Evolutionary conservation across 2,329 filamentous ascomycete genomes (phyloP).

Genomic region (Torrubiella hemipterigena): DNA sequence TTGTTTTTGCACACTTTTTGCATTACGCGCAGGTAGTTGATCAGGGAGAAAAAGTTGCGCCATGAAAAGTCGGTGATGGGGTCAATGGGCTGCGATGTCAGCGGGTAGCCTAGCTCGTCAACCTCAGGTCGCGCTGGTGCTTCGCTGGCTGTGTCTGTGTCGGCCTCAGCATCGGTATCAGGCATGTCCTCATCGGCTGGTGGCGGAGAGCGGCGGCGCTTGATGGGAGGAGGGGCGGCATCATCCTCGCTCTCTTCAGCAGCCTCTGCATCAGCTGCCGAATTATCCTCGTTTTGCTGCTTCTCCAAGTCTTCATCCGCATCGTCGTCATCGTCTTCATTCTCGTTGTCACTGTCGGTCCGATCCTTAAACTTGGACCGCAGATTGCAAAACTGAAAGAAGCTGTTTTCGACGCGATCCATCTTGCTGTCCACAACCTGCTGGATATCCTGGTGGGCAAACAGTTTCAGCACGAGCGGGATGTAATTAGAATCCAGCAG

Average conservation of each 20-base stretch:
- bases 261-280: conserved; percentile 15
- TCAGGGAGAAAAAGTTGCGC: conserved; percentile 88
- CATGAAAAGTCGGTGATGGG: conserved; percentile 86
- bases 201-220: conserved; percentile 39
- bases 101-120: conserved; percentile 78
- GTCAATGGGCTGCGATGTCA: conserved; percentile 54
- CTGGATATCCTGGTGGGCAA: conserved; percentile 89
- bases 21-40: conserved; percentile 91
- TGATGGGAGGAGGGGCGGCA: conserved; percentile 73
- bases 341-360: conserved; percentile 14
- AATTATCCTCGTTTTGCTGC: conserved; percentile 22
- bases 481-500: conserved; percentile 92
- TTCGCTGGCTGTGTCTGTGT: conserved; percentile 17
- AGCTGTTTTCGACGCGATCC: conserved; percentile 73
- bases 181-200: conserved; percentile 16
- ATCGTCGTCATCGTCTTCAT: conserved; percentile 12
- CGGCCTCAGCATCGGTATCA: conserved; percentile 12
- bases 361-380: conserved; percentile 41
- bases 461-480: conserved; percentile 81
- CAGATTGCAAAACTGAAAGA: conserved; percentile 80
- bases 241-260: conserved; percentile 57
- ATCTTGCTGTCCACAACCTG: conserved; percentile 76
- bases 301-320: conserved; percentile 10
- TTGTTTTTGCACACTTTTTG: conserved; percentile 97
- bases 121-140: conserved; percentile 45